Evolutionary conservation across 495 filamentous ascomycete genomes (phyloP).

Genomic region (Tuber brumale): DNA sequence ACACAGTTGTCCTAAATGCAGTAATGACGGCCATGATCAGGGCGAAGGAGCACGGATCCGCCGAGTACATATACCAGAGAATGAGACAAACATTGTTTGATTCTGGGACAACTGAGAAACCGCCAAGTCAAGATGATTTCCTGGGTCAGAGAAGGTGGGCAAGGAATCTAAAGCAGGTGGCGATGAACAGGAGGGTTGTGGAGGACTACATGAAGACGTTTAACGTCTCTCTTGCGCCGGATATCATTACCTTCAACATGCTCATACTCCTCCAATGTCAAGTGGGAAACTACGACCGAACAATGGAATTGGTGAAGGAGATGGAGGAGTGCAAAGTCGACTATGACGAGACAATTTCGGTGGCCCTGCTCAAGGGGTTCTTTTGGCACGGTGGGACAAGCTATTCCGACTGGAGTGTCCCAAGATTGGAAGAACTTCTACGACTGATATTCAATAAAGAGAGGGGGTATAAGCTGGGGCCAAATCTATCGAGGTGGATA

Average conservation of each 20-base stretch:
- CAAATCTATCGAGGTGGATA: slow-evolving; percentile 27
- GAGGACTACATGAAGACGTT: slow-evolving; percentile 47
- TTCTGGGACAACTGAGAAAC: slow-evolving; percentile 20
- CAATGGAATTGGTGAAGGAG: slow-evolving; percentile 55
- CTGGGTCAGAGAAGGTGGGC: slow-evolving; percentile 50
- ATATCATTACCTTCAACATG: slow-evolving; percentile 59
- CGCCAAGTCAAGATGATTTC: slow-evolving; percentile 45
- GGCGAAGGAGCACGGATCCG: slow-evolving; percentile 62
- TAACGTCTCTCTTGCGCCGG: slow-evolving; percentile 53
- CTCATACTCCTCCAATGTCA: slow-evolving; percentile 49
- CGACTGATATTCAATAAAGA: slow-evolving; percentile 17
- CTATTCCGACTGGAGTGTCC: slow-evolving; percentile 59
- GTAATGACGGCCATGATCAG: slow-evolving; percentile 71
- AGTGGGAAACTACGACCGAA: slow-evolving; percentile 47
- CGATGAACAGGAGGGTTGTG: slow-evolving; percentile 45
- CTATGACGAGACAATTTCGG: slow-evolving; percentile 57
- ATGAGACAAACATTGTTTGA: slow-evolving; percentile 62
- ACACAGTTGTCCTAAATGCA: slow-evolving; percentile 78
- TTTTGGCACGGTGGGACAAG: slow-evolving; percentile 57
- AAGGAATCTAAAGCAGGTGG: slow-evolving; percentile 52
- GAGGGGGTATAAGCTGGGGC: slow-evolving; percentile 13
- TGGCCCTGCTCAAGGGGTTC: slow-evolving; percentile 69
- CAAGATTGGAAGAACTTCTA: slow-evolving; percentile 47
- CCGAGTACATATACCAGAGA: slow-evolving; percentile 68
- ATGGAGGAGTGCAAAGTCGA: slow-evolving; percentile 56